Percentiles rank a stretch among this genome's conserved stretches.
Evolutionary conservation across 2,329 filamentous ascomycete genomes (phyloP).

Genomic region (Aspergillus tanneri): DNA sequence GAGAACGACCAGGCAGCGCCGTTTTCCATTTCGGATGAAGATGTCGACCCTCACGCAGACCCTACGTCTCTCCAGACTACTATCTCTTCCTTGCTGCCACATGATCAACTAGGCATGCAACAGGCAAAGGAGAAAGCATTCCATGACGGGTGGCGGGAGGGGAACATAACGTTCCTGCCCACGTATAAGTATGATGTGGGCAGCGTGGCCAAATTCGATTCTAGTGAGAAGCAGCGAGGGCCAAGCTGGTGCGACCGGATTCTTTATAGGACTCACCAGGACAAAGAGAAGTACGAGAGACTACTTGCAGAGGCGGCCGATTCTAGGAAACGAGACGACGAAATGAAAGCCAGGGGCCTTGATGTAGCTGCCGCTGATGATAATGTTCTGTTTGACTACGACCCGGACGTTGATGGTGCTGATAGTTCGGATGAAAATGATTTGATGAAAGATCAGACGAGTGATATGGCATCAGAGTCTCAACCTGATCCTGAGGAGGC

Average conservation of each 20-base stretch:
- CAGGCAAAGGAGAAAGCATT: conserved; percentile 78
- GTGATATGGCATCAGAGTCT: conserved; percentile 36
- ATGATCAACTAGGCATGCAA: conserved; percentile 78
- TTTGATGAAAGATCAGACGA: conserved; percentile 53
- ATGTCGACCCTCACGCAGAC: conserved; percentile 70
- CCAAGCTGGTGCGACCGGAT: conserved; percentile 98
- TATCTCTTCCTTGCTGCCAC: conserved; percentile 78
- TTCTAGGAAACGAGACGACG: conserved; percentile 70
- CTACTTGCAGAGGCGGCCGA: conserved; percentile 64
- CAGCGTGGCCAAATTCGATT: conserved; percentile 88
- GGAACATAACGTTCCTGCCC: conserved; percentile 80
- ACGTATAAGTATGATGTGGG: conserved; percentile 98
- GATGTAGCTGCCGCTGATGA: conserved; percentile 74
- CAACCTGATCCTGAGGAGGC: conserved; percentile 46
- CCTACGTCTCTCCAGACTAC: conserved; percentile 87
- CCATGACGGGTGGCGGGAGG: conserved; percentile 89
- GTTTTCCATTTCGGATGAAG: conserved; percentile 53
- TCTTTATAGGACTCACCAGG: conserved; percentile 73
- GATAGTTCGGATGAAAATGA: conserved; percentile 58
- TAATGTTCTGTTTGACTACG: conserved; percentile 83
- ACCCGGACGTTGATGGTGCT: conserved; percentile 74
- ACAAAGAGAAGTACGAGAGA: conserved; percentile 65
- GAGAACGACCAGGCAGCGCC: conserved; percentile 63
- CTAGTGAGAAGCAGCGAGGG: conserved; percentile 87
- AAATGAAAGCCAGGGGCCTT: conserved; percentile 78